Evolutionary conservation across 352 stramenopile species (phyloP).

Genomic region (Phytophthora pluvialis): DNA sequence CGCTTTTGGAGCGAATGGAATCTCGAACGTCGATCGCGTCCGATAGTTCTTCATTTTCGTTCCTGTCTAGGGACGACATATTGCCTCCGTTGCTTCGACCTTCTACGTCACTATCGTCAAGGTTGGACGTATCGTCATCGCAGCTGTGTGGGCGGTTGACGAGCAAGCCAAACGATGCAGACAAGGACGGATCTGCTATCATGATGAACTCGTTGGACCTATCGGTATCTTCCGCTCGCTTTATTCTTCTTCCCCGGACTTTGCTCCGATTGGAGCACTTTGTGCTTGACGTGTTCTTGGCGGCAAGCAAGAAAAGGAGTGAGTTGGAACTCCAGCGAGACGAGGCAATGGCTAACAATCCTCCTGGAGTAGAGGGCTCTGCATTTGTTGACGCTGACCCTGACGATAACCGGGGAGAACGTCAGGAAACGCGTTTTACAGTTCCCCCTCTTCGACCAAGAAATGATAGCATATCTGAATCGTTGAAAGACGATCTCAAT

Average conservation of each 20-base stretch:
- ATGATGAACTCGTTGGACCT: slow-evolving; percentile 39
- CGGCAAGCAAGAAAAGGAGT: slow-evolving; percentile 45
- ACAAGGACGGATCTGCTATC: slow-evolving; percentile 14
- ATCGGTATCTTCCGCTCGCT: slow-evolving; percentile 48
- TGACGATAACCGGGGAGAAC: slow-evolving; percentile 30
- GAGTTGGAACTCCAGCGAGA: slow-evolving; percentile 53
- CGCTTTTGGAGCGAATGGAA: slow-evolving; percentile 29
- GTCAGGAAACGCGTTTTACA: slow-evolving; percentile 37
- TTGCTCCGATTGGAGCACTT: slow-evolving; percentile 67
- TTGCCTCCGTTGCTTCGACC: slow-evolving; percentile 20
- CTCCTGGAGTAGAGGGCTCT: slow-evolving; percentile 25
- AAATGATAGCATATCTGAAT: slow-evolving; percentile 67
- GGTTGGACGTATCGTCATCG: slow-evolving; percentile 27
- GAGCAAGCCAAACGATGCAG: slow-evolving; percentile 12
- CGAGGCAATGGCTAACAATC: slow-evolving; percentile 37
- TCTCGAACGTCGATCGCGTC: slow-evolving; percentile 34
- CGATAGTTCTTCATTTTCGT: slow-evolving; percentile 38
- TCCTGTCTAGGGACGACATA: slow-evolving; percentile 28
- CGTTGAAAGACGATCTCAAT: slow-evolving; percentile 50
- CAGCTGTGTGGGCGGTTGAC: slow-evolving; percentile 37
- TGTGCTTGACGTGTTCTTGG: slow-evolving; percentile 53
- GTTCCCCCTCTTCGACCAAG: slow-evolving; percentile 38
- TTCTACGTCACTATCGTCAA: slow-evolving; percentile 29
- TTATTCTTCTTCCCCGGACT: slow-evolving; percentile 59
- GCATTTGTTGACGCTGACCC: slow-evolving; percentile 43